These are phyloP conservation scores for Ananas comosus DNA, from an alignment of 176 grass and related monocot species.

Conservation along the genomic window DNA sequence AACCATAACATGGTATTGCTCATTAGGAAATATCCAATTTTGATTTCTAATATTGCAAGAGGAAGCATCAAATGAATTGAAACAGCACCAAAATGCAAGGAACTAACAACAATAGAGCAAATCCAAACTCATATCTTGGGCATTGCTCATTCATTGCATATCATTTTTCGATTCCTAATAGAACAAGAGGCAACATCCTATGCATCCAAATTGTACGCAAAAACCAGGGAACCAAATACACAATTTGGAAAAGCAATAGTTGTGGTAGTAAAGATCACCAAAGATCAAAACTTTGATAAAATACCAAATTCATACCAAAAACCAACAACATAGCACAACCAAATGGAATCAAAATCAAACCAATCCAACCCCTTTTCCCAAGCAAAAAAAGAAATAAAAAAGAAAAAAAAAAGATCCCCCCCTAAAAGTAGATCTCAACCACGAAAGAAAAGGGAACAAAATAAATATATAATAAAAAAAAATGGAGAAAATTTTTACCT, in stretches of 20 bases:
- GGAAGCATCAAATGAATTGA: background rate
- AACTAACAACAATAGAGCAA: background rate
- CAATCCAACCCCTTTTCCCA: background rate
- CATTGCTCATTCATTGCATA: too few relatives aligned
- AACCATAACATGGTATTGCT: background rate
- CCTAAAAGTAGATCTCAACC: conserved; percentile 13
- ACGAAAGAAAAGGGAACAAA: conserved; percentile 21
- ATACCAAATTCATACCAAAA: background rate
- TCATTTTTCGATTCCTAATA: background rate
- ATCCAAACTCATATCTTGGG: too few relatives aligned
- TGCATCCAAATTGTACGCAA: background rate
- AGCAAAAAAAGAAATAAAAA: background rate
- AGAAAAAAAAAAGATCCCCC: background rate
- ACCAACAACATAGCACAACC: background rate
- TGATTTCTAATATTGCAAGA: background rate
- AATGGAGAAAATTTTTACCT: conserved; percentile 32
- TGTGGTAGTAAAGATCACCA: background rate
- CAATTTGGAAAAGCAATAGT: background rate
- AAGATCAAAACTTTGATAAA: background rate
- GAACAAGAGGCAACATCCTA: background rate
- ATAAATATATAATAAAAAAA: background rate
- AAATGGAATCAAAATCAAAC: background rate
- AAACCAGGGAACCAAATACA: background rate
- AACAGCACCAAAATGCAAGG: background rate
- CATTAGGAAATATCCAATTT: background rate